Evolutionary conservation across 352 stramenopile species (phyloP).

Genomic region (Pythium apleroticum): DNA sequence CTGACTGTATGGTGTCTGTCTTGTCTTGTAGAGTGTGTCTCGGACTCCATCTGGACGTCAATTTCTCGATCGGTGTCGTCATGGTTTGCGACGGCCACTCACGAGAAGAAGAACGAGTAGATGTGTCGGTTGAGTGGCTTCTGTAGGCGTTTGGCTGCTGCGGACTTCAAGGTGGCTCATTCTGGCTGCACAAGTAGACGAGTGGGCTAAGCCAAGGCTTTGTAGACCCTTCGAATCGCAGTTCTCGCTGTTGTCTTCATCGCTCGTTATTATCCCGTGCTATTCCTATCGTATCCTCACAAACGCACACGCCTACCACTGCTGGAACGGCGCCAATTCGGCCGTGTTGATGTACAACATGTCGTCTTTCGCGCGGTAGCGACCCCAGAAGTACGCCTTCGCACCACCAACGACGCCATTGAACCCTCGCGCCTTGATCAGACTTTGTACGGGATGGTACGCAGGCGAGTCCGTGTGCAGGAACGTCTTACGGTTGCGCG

Average conservation of each 20-base stretch:
- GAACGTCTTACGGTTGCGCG: slow-evolving; percentile 84
- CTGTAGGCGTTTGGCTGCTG: too few relatives aligned
- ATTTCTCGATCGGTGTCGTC: neutral
- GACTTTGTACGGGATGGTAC: slow-evolving; percentile 63
- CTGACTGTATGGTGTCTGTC: too few relatives aligned
- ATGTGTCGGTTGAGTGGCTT: neutral
- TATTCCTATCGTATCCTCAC: slow-evolving; percentile 2
- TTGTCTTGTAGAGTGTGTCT: neutral
- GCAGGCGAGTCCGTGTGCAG: slow-evolving; percentile 79
- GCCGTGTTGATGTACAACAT: slow-evolving; percentile 88
- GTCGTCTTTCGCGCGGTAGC: slow-evolving; percentile 79
- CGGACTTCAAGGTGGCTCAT: too few relatives aligned
- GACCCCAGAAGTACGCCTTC: slow-evolving; percentile 89
- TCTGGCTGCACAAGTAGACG: too few relatives aligned
- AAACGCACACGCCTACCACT: slow-evolving; percentile 47
- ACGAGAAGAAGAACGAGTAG: neutral
- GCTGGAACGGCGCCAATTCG: slow-evolving; percentile 74
- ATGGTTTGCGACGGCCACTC: neutral
- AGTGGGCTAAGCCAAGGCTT: too few relatives aligned
- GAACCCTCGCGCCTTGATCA: slow-evolving; percentile 54
- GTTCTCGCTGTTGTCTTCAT: neutral
- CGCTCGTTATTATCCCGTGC: neutral
- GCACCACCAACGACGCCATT: slow-evolving; percentile 69
- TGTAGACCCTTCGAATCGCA: too few relatives aligned
- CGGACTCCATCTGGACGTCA: neutral